A percentile compares a stretch with the other conserved stretches of the same genome.
These are phyloP conservation scores for Lipomyces lipofer DNA, from an alignment of 805 yeast species.

Conservation along the genomic window DNA sequence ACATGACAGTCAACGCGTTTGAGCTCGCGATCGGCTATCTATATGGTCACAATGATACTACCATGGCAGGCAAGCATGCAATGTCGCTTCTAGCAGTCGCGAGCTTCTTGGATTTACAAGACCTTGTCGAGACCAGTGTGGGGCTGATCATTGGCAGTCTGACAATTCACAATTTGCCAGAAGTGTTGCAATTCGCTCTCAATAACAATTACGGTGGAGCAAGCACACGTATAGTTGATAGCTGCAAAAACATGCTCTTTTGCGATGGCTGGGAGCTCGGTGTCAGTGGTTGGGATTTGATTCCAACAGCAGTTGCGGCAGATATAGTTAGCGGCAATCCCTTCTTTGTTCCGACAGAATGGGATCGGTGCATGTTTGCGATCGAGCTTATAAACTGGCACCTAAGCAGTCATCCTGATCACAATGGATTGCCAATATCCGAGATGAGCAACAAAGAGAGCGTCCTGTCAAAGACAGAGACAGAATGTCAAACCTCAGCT, in stretches of 20 bases:
- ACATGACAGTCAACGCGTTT: constrained; percentile 49
- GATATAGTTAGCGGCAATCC: constrained; percentile 52
- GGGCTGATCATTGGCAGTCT: constrained; percentile 43
- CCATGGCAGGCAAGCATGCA: constrained; percentile 43
- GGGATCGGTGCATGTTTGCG: constrained; percentile 55
- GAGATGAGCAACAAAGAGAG: neutral
- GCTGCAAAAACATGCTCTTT: constrained; percentile 49
- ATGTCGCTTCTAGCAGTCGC: constrained; percentile 51
- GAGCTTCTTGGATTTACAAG: constrained; percentile 50
- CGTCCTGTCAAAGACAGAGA: neutral
- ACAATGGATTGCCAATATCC: neutral
- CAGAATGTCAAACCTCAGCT: too few relatives aligned
- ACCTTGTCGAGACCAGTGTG: constrained; percentile 48
- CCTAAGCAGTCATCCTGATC: neutral
- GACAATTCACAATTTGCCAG: constrained; percentile 43
- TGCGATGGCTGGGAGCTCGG: constrained; percentile 54
- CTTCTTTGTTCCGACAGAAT: constrained; percentile 56
- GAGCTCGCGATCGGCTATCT: constrained; percentile 50
- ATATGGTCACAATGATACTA: constrained; percentile 47
- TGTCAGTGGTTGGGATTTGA: constrained; percentile 48
- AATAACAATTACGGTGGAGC: constrained; percentile 50
- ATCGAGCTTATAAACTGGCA: constrained; percentile 17
- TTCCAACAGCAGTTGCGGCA: constrained; percentile 47
- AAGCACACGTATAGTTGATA: constrained; percentile 48
- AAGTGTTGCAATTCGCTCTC: constrained; percentile 46